A percentile compares a stretch with the other conserved stretches of the same genome.
Conservation (phyloP, 1,284 basidiomycete genomes). For the Rhizoctonia solani region DNA sequence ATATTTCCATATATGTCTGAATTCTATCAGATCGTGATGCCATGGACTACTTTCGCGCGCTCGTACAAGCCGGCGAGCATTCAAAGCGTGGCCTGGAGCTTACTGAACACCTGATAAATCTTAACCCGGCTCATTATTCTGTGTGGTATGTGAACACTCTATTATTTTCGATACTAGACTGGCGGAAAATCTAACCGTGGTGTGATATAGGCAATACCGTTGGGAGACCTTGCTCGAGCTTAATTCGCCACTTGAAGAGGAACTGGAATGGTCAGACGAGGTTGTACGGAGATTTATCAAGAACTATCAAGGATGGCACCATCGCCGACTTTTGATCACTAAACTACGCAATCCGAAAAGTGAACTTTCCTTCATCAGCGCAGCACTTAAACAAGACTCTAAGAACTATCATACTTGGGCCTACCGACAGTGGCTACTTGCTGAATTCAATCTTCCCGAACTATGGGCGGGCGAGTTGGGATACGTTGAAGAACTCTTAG, state of each 20-base stretch:
- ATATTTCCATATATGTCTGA: neutral
- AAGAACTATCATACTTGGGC: slow-evolving; percentile 99
- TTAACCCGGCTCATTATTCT: slow-evolving; percentile 93
- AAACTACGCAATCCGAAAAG: slow-evolving; percentile 54
- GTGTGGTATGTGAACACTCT: slow-evolving; percentile 70
- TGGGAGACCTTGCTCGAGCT: slow-evolving; percentile 79
- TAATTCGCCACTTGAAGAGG: slow-evolving; percentile 66
- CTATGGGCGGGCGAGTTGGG: slow-evolving; percentile 79
- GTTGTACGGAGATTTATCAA: slow-evolving; percentile 83
- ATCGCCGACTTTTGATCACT: slow-evolving; percentile 75
- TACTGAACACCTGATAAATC: slow-evolving; percentile 81
- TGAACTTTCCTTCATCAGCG: slow-evolving; percentile 80
- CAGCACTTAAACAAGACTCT: slow-evolving; percentile 65
- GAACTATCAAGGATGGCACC: slow-evolving; percentile 98
- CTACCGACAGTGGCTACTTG: slow-evolving; percentile 88
- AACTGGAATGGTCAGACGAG: slow-evolving; percentile 82
- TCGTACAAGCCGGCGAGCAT: slow-evolving; percentile 75
- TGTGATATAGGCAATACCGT: slow-evolving; percentile 79
- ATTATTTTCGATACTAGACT: neutral
- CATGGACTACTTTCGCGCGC: slow-evolving; percentile 86
- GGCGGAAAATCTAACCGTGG: neutral
- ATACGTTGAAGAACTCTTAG: slow-evolving; percentile 77
- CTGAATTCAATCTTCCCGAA: slow-evolving; percentile 71
- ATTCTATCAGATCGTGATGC: slow-evolving; percentile 77
- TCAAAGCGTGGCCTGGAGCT: slow-evolving; percentile 79